Evolutionary conservation across 768 basidiomycete genomes (phyloP), one percentile per base, ranked within the genome.

Genomic region (Tricholoma sp.): DNA sequence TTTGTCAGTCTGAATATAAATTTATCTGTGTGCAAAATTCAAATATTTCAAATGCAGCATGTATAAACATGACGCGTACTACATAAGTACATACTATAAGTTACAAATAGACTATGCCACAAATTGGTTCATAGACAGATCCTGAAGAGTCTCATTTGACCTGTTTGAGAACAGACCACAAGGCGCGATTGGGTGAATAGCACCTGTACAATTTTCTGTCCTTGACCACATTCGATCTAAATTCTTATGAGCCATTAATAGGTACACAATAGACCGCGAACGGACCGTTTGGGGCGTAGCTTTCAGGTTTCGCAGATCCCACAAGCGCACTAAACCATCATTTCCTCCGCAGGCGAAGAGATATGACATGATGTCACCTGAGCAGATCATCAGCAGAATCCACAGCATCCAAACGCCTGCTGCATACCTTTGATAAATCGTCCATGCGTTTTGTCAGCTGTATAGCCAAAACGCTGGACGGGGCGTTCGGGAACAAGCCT

Each of bases 251-350:
- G 15, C 47, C 6, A 15, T 42, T 36, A 56, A 17, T 20, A 28
- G 48, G 17, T 20, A 41, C 45, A 12, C 37, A 17, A 39, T 29
- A 31, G 4, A 50, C 33, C 9, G 12, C 13, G 36, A 17, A 60
- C 66, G 56, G 44, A 72, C 71, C 57, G 53, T 58, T 52, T 59
- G 54, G 55, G 61, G 53, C 49, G 66, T 56, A 50, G 37, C 57
- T n/a, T 68, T 61, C 15, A 66, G 50, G 28, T 74, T 76, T 31
- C 80, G 74, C 44, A 79, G 58, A 60, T 82, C 80, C 80, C 81
- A 82, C 9, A 81, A 34, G 11, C 72, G 73, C 18, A 80, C 69
- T 36, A 31, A 54, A 20, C 81, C 80, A 45, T 70, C 70, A 49
- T 61, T 69, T 60, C 75, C 74, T 18, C 80, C 80, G 47, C 73